Conservation (phyloP, 345 rosid species). For the Aegle marmelos region DNA sequence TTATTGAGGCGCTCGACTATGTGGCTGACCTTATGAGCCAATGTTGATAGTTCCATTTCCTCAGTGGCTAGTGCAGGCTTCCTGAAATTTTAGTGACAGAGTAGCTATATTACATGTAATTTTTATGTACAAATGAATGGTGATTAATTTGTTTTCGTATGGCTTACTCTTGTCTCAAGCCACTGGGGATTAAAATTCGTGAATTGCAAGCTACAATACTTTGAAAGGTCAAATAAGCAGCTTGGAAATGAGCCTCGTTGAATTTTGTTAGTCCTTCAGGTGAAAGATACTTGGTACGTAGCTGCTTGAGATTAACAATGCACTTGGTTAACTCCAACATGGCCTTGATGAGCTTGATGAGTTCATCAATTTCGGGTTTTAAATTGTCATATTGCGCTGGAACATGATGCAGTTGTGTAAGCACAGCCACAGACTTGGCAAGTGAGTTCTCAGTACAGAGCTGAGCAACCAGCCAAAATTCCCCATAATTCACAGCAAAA, state of each 20-base stretch:
- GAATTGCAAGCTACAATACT: conserved; percentile 47
- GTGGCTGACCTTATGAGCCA: conserved; percentile 38
- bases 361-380: conserved; percentile 41
- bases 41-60: conserved; percentile 45
- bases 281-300: conserved; percentile 36
- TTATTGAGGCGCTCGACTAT: conserved; percentile 30
- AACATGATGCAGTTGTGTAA: conserved; percentile 43
- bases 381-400: conserved; percentile 22
- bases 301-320: conserved; percentile 41
- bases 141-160: not conserved
- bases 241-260: conserved; percentile 39
- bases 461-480: conserved; percentile 37
- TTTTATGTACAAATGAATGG: not conserved
- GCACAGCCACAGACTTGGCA: conserved; percentile 37
- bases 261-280: conserved; percentile 22
- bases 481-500: conserved; percentile 41
- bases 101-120: not conserved
- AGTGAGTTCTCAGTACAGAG: conserved; percentile 28
- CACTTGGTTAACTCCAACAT: conserved; percentile 52
- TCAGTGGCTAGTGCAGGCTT: conserved; percentile 30
- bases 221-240: conserved; percentile 50
- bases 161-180: conserved; percentile 44
- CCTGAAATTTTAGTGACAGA: conserved; percentile 16
- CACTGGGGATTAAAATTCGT: conserved; percentile 31
- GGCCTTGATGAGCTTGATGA: conserved; percentile 39